These are phyloP conservation scores for Aspergillus sp. DNA, from an alignment of 2,329 filamentous ascomycete genomes.

Conservation along the genomic window DNA sequence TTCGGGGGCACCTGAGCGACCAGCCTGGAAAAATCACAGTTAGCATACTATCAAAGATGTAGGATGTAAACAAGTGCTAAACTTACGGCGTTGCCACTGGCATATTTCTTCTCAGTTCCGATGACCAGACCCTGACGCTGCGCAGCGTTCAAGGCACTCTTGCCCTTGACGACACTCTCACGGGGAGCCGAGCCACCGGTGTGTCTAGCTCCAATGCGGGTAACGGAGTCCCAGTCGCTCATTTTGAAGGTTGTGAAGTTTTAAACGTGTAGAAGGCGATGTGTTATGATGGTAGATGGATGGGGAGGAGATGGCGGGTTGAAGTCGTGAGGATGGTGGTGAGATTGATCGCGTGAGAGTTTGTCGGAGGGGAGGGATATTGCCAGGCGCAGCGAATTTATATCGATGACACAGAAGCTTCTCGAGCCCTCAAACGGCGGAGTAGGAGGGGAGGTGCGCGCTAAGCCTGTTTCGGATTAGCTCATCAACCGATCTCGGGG, in stretches of 20 bases:
- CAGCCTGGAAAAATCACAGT: constrained; percentile 31
- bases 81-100: constrained; percentile 73
- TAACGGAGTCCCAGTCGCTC: constrained; percentile 83
- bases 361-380: constrained; percentile 18
- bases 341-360: constrained; percentile 9
- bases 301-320: constrained; percentile 3
- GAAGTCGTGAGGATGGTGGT: constrained; percentile 2
- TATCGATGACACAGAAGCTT: constrained; percentile 36
- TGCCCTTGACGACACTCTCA: constrained; percentile 86
- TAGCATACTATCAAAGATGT: constrained; percentile 6
- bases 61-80: background rate
- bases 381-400: constrained; percentile 26
- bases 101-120: constrained; percentile 87
- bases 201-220: constrained; percentile 89
- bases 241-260: constrained; percentile 32
- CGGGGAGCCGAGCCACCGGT: constrained; percentile 62
- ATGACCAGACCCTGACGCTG: constrained; percentile 72
- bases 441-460: constrained; percentile 16
- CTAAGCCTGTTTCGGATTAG: constrained; percentile 21
- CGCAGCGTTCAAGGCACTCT: constrained; percentile 80
- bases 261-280: background rate
- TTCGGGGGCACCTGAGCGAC: constrained; percentile 54
- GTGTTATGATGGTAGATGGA: constrained; percentile 2
- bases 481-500: background rate
- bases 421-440: constrained; percentile 26